These are phyloP conservation scores for Arthrobotrys pseudoclavata DNA, from an alignment of 2,329 filamentous ascomycete genomes.

Conservation along the genomic window DNA sequence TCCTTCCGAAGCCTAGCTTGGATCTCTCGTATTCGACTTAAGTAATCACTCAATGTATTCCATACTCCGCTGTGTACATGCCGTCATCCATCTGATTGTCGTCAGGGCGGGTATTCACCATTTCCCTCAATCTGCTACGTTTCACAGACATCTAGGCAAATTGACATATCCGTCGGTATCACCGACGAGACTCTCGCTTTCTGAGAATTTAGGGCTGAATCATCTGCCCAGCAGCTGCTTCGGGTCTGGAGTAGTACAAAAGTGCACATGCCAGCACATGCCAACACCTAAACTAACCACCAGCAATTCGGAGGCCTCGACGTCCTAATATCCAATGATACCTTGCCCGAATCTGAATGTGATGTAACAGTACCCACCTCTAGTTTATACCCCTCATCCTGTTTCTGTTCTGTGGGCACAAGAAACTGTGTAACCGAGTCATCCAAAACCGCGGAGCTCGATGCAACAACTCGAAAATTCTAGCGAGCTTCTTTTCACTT, in stretches of 20 bases:
- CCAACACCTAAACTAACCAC: neutral
- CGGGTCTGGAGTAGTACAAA: neutral
- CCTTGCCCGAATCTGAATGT: neutral
- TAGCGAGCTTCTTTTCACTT: conserved; percentile 15
- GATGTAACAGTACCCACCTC: neutral
- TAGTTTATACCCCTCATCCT: too few species aligned
- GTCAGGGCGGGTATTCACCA: too few species aligned
- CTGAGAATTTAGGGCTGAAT: conserved; percentile 8
- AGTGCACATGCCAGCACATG: neutral
- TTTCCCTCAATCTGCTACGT: too few species aligned
- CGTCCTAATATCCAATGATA: neutral
- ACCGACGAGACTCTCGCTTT: neutral
- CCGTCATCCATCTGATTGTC: too few species aligned
- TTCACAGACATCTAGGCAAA: too few species aligned
- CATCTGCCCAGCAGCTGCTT: neutral
- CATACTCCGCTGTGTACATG: too few species aligned
- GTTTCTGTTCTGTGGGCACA: neutral
- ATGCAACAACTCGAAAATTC: conserved; percentile 19
- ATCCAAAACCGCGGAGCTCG: conserved; percentile 8
- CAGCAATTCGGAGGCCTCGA: neutral
- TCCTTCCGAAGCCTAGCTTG: neutral
- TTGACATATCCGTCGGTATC: too few species aligned
- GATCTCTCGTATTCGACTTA: conserved; percentile 2
- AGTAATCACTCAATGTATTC: conserved; percentile 9
- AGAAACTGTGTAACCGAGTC: neutral